phyloP scores from a whole-genome alignment of 2,329 filamentous ascomycete species.

The Corniculantispora saksenae region DNA sequence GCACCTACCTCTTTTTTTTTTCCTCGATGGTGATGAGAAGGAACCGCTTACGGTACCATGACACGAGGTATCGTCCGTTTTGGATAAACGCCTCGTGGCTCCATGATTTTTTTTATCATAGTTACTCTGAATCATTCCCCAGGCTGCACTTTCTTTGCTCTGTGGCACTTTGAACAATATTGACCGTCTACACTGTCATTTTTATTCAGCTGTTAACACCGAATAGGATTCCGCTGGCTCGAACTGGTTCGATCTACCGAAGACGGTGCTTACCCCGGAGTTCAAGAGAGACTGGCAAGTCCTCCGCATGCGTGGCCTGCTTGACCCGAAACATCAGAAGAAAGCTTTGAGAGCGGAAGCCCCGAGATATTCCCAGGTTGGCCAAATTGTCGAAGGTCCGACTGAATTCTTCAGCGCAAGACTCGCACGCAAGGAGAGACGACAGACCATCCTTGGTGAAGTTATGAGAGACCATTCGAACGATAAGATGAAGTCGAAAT shows the following conservation, averaged over 20 bases:
- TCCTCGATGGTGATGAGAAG: constrained; percentile 40
- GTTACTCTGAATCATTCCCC: constrained; percentile 66
- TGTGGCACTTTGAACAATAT: neutral
- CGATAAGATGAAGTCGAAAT: constrained; percentile 81
- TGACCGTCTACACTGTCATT: neutral
- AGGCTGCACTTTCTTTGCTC: neutral
- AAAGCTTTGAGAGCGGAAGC: constrained; percentile 70
- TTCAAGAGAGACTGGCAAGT: constrained; percentile 88
- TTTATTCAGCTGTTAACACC: neutral
- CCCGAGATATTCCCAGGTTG: constrained; percentile 85
- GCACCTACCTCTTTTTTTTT: neutral
- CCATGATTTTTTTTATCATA: constrained; percentile 62
- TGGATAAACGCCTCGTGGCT: constrained; percentile 56
- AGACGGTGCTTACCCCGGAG: constrained; percentile 79
- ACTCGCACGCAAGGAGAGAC: constrained; percentile 83
- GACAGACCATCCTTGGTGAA: constrained; percentile 84
- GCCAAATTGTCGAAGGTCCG: constrained; percentile 83
- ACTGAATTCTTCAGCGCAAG: constrained; percentile 84
- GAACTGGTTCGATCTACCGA: constrained; percentile 85
- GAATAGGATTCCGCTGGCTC: constrained; percentile 65
- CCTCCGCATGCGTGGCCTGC: constrained; percentile 81
- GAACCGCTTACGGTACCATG: constrained; percentile 38
- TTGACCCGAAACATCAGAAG: constrained; percentile 92
- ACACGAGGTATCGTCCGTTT: constrained; percentile 43
- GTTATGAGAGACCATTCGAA: constrained; percentile 57